Evolutionary conservation across 257 asterid genomes (phyloP).

Genomic region (Pogostemon cablin): DNA sequence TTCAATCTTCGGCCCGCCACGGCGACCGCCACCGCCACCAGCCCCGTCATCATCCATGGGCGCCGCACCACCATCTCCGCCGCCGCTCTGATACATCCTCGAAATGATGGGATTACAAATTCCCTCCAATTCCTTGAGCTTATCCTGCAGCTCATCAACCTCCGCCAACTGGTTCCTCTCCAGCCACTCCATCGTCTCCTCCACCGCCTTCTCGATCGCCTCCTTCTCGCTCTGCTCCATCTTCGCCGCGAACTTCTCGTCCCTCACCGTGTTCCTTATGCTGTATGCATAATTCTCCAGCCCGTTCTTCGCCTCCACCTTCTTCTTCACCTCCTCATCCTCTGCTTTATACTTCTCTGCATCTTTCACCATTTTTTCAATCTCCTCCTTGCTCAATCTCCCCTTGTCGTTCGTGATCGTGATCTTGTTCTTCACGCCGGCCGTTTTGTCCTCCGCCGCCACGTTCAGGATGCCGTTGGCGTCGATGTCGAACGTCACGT

Average conservation of each 20-base stretch:
- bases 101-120: slow-evolving; percentile 59
- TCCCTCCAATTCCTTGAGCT: slow-evolving; percentile 53
- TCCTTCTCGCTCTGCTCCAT: slow-evolving; percentile 42
- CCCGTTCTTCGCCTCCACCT: slow-evolving; percentile 55
- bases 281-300: slow-evolving; percentile 58
- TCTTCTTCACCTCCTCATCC: slow-evolving; percentile 64
- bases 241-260: slow-evolving; percentile 53
- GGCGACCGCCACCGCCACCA: slow-evolving; percentile 37
- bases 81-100: slow-evolving; percentile 52
- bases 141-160: slow-evolving; percentile 65
- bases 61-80: slow-evolving; percentile 33
- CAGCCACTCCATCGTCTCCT: slow-evolving; percentile 55
- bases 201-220: slow-evolving; percentile 49
- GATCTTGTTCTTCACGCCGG: slow-evolving; percentile 57
- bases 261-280: slow-evolving; percentile 66
- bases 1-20: slow-evolving; percentile 55
- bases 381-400: slow-evolving; percentile 52
- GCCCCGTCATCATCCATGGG: slow-evolving; percentile 44
- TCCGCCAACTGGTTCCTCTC: slow-evolving; percentile 62
- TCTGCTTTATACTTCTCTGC: slow-evolving; percentile 61
- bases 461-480: slow-evolving; percentile 59
- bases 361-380: slow-evolving; percentile 58
- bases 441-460: slow-evolving; percentile 57
- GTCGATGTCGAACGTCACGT: slow-evolving; percentile 54
- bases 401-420: slow-evolving; percentile 65